Evolutionary conservation across 2,329 filamentous ascomycete genomes (phyloP).

Genomic region (Penicillium sp.): DNA sequence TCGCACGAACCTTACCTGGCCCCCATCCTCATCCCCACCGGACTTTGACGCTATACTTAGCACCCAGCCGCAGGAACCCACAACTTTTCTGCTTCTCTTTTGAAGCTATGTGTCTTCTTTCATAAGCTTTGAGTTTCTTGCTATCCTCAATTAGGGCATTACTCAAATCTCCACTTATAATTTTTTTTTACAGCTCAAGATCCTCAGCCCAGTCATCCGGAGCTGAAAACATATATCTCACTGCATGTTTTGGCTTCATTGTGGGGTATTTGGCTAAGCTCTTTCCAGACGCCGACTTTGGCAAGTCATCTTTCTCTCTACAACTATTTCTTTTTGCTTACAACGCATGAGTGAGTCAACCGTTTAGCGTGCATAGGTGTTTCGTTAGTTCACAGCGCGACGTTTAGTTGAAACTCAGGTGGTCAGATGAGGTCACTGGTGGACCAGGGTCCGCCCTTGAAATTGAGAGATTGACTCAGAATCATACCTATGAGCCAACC

Average conservation of each 20-base stretch:
- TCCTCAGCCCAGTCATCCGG: background rate
- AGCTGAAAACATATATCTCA: background rate
- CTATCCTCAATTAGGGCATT: no score
- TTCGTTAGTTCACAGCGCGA: background rate
- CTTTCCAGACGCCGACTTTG: background rate
- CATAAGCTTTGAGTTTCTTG: background rate
- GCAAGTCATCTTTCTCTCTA: background rate
- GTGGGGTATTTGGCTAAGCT: background rate
- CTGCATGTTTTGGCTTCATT: background rate
- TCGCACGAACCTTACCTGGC: slow-evolving; percentile 4
- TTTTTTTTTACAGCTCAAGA: background rate
- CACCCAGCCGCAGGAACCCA: background rate
- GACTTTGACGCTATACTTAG: slow-evolving; percentile 6
- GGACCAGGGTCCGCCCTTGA: background rate
- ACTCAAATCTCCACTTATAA: no score
- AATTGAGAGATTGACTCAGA: background rate
- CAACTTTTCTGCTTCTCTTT: background rate
- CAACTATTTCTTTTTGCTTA: background rate
- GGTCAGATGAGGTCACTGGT: background rate
- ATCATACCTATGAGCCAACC: background rate
- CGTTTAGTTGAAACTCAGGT: background rate
- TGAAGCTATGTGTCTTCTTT: background rate
- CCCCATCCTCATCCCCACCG: background rate
- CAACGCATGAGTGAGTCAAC: background rate
- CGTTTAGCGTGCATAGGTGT: background rate